A percentile compares a stretch with the other conserved stretches of the same genome.
These are phyloP conservation scores for Trichoderma hamatum DNA, from an alignment of 2,329 filamentous ascomycete genomes.

Conservation along the genomic window DNA sequence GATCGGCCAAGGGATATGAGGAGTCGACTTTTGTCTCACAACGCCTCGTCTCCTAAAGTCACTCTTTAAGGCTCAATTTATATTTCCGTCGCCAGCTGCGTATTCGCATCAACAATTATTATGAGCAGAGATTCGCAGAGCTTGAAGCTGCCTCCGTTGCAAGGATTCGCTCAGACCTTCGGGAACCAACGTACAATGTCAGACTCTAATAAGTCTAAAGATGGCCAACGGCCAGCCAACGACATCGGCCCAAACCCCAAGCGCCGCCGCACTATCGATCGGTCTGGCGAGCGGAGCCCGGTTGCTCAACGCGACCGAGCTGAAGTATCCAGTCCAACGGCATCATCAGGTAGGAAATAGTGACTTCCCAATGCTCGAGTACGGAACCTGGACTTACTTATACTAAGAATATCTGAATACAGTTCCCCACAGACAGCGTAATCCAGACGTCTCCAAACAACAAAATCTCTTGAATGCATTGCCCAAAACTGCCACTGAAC, in stretches of 20 bases:
- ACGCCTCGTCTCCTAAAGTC: background rate
- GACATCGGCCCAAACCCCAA: background rate
- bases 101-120: background rate
- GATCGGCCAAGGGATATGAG: background rate
- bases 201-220: background rate
- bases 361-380: background rate
- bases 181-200: background rate
- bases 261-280: slow-evolving; percentile 7
- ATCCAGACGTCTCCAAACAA: background rate
- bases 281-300: background rate
- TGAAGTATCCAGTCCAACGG: background rate
- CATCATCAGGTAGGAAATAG: background rate
- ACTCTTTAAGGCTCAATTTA: background rate
- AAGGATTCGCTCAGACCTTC: background rate
- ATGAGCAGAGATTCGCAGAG: background rate
- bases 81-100: background rate
- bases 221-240: background rate
- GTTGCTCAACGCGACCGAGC: slow-evolving; percentile 1
- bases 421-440: background rate
- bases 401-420: background rate
- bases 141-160: background rate
- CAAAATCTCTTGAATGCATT: background rate
- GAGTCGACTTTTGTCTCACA: background rate
- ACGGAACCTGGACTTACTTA: background rate
- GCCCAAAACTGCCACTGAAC: background rate